phyloP scores from a whole-genome alignment of 2,329 filamentous ascomycete species.

The Stachybotrys chlorohalonatus region DNA sequence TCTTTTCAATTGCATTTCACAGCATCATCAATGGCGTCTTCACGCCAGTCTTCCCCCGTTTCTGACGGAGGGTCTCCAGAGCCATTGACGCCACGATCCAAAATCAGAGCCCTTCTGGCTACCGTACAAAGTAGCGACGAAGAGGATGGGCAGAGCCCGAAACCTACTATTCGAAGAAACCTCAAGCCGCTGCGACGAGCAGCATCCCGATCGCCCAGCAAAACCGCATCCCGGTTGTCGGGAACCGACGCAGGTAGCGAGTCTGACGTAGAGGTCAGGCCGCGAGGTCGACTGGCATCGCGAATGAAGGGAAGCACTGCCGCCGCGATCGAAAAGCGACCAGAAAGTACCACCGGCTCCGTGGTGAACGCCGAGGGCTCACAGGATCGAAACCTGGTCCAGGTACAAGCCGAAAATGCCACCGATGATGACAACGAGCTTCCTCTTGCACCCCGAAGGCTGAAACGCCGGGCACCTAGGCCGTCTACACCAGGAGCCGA shows the following conservation, averaged over 20 bases:
- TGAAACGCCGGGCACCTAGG: conserved; percentile 24
- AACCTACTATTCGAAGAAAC: background rate
- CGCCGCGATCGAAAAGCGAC: conserved; percentile 4
- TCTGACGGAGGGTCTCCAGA: conserved; percentile 31
- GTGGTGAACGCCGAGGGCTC: background rate
- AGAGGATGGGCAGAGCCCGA: conserved; percentile 17
- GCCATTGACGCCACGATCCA: conserved; percentile 42
- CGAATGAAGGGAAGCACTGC: conserved; percentile 41
- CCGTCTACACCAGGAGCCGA: conserved; percentile 18
- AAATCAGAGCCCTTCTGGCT: conserved; percentile 44
- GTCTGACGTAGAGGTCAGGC: conserved; percentile 31
- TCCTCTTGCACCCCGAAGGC: conserved; percentile 30
- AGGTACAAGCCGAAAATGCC: conserved; percentile 21
- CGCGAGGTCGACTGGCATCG: conserved; percentile 55
- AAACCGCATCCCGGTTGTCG: background rate
- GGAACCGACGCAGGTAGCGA: conserved; percentile 38
- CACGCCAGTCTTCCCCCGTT: conserved; percentile 34
- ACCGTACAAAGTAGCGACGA: conserved; percentile 41
- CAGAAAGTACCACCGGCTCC: background rate
- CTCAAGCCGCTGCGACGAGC: background rate
- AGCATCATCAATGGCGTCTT: conserved; percentile 35
- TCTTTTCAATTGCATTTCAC: conserved; percentile 1
- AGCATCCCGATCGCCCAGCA: background rate
- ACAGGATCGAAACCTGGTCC: conserved; percentile 11
- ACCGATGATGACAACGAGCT: conserved; percentile 22